Evolutionary conservation across 208 protist species (phyloP).

Genomic region (Leishmania martiniquensis): DNA sequence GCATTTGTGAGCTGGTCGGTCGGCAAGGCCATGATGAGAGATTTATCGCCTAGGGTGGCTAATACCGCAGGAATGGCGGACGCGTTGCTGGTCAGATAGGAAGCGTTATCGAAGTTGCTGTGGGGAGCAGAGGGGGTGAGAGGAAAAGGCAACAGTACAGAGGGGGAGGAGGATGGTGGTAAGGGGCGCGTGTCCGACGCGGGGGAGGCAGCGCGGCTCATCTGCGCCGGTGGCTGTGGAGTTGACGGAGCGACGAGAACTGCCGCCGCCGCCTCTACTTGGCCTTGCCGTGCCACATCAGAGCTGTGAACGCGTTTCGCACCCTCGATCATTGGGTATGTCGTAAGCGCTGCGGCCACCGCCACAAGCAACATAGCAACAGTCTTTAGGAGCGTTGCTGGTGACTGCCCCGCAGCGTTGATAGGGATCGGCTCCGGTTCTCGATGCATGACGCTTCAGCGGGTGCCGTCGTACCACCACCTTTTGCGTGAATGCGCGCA

Average conservation of each 20-base stretch:
- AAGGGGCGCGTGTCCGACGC: background rate
- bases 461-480: background rate
- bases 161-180: background rate
- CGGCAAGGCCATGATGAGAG: constrained; percentile 20
- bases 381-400: background rate
- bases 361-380: background rate
- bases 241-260: background rate
- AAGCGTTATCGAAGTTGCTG: background rate
- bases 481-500: too few relatives aligned
- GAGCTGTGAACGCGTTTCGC: background rate
- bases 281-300: background rate
- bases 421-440: background rate
- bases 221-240: background rate
- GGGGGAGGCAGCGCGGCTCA: background rate
- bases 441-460: background rate
- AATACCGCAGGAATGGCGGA: background rate
- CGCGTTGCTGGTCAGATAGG: background rate
- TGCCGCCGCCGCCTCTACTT: background rate
- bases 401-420: background rate
- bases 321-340: background rate
- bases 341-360: background rate
- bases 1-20: constrained; percentile 49
- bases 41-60: background rate
- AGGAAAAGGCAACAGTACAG: background rate
- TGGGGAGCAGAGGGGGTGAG: background rate